phyloP scores from a whole-genome alignment of 208 protist genomes.

The Acanthamoeba polyphaga region DNA sequence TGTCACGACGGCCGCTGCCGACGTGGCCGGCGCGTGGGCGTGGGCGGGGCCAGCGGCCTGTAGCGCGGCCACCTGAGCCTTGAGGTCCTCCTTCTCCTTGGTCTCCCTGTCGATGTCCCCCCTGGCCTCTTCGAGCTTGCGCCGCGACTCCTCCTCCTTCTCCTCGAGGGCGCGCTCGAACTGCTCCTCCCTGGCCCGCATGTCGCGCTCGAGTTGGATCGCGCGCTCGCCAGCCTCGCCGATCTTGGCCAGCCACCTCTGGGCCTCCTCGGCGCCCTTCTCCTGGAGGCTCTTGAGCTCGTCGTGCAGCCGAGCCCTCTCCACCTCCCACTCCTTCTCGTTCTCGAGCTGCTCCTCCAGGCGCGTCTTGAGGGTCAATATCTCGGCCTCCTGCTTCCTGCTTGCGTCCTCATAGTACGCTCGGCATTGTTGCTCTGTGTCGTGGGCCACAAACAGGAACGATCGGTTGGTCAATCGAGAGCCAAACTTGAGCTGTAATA shows the following conservation, averaged over 20 bases:
- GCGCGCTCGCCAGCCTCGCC: neutral
- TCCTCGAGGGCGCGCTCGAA: neutral
- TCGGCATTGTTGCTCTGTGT: slow-evolving; percentile 30
- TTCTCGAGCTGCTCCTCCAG: neutral
- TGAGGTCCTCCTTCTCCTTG: neutral
- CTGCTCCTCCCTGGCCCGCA: neutral
- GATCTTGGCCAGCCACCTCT: neutral
- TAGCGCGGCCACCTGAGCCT: neutral
- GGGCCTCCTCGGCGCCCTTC: neutral
- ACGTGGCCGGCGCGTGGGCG: too few species aligned
- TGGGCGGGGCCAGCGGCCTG: neutral
- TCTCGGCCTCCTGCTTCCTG: slow-evolving; percentile 14
- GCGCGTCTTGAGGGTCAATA: neutral
- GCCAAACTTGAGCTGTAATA: too few species aligned
- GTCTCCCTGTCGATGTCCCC: neutral
- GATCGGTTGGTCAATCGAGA: too few species aligned
- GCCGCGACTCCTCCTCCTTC: neutral
- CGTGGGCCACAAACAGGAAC: neutral
- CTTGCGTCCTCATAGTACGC: slow-evolving; percentile 5
- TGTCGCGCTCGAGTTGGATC: neutral
- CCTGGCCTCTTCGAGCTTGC: neutral
- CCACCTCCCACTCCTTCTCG: neutral
- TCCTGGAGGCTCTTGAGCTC: slow-evolving; percentile 8
- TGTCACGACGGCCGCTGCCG: too few species aligned
- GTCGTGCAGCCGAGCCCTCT: neutral